Evolutionary conservation across 345 rosid species (phyloP), one percentile per base, ranked within the genome.

Genomic region (Eucalyptus guilfoylei): DNA sequence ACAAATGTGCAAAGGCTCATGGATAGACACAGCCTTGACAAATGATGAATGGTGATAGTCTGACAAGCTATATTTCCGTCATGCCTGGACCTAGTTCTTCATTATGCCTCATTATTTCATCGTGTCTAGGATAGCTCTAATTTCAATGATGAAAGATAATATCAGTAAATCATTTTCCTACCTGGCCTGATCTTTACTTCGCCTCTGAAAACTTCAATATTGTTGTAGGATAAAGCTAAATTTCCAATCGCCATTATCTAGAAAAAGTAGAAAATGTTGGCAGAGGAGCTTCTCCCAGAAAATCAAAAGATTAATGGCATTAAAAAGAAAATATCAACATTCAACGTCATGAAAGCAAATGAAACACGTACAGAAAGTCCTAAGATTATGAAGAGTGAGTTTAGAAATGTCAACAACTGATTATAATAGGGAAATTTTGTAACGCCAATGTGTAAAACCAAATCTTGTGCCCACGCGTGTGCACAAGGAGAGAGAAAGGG

Each of bases 221-320:
- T 96, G 95, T 96, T 94, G 92, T 95, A 95, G 94, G 99, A 97
- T 88, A 97, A 88, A 87, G 97, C 98, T 88, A 97, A 93, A 49
- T 99, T 98, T 91, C 99, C 99, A 91, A 97, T 96, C 52, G 98
- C 98, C 99, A 97, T 97, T 91, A 96, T 92, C 99, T 98, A 55
- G 90, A 58, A 92, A 55, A 89, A 26, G 16, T 6, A 62, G 16
- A 62, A 62, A 62, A 62, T 28, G 16, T 62, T 28, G 86, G 87
- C 85, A 89, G 89, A 92, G 91, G 37, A 90, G 52, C 58, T 52
- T 26, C 49, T 85, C 8, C 24, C 55, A 48, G 0, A 85, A 17
- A 85, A 85, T 45, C 49, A 30, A 28, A 85, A 62, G 69, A 85
- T 16, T 85, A 85, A 85, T 42, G 52, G 87, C 32, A 48, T 85